A percentile compares a stretch with the other conserved stretches of the same genome.
phyloP scores from a whole-genome alignment of 2,329 filamentous ascomycete genomes.

The Talaromyces islandicus region DNA sequence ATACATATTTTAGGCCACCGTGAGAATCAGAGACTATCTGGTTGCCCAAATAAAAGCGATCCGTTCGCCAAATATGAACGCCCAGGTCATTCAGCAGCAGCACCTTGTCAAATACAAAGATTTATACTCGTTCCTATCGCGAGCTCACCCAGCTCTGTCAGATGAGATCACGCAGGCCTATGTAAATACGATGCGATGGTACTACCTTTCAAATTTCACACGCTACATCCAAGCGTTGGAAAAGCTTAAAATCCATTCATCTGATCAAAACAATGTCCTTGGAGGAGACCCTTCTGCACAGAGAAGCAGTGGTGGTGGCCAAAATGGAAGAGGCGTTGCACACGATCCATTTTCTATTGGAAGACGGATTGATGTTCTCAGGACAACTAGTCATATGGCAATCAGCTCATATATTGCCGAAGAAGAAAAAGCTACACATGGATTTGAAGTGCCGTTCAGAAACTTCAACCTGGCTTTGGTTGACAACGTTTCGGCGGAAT shows the following conservation, averaged over 20 bases:
- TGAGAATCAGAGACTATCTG: conserved; percentile 89
- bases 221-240: conserved; percentile 79
- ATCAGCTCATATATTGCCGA: conserved; percentile 85
- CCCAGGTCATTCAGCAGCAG: conserved; percentile 93
- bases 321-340: conserved; percentile 20
- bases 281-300: conserved; percentile 69
- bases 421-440: conserved; percentile 78
- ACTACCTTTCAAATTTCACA: conserved; percentile 85
- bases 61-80: conserved; percentile 91
- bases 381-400: conserved; percentile 65
- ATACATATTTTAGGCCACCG: conserved; percentile 63
- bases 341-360: conserved; percentile 90
- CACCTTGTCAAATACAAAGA: conserved; percentile 85
- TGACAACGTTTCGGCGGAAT: conserved; percentile 92
- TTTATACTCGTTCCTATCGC: conserved; percentile 76
- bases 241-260: conserved; percentile 73
- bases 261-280: conserved; percentile 79
- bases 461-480: conserved; percentile 92
- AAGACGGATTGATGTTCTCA: conserved; percentile 75
- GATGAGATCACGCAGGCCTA: conserved; percentile 91
- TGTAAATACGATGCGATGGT: conserved; percentile 98
- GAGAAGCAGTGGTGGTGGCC: conserved; percentile 38
- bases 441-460: conserved; percentile 83
- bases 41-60: conserved; percentile 92
- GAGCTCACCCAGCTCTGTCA: conserved; percentile 74